Conservation (phyloP, 1,139 yeast genomes). For the Pichia sp. region DNA sequence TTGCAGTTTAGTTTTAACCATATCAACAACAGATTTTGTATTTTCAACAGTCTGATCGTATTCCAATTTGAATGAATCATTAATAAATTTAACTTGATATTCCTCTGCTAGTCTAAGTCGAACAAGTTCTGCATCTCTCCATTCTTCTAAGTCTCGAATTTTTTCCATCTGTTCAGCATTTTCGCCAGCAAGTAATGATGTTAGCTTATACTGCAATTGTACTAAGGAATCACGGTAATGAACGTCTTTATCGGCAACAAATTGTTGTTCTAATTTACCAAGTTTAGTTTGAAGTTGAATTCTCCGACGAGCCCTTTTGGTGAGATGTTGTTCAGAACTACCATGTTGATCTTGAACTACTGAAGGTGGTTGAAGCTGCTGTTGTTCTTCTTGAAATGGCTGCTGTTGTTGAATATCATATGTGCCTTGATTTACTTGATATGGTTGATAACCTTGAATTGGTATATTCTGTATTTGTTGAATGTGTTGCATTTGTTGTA, state of each 20-base stretch:
- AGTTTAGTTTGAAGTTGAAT: slow-evolving; percentile 64
- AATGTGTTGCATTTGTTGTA: no score
- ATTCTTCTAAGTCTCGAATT: slow-evolving; percentile 64
- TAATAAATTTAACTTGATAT: slow-evolving; percentile 73
- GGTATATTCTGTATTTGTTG: slow-evolving; percentile 4
- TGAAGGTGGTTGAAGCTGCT: background rate
- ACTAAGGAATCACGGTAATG: slow-evolving; percentile 74
- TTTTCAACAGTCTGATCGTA: slow-evolving; percentile 69
- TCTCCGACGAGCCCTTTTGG: slow-evolving; percentile 65
- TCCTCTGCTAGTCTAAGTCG: slow-evolving; percentile 77
- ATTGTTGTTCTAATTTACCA: slow-evolving; percentile 57
- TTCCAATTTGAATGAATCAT: slow-evolving; percentile 72
- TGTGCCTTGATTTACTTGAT: no score
- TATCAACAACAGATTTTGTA: slow-evolving; percentile 70
- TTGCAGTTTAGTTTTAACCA: slow-evolving; percentile 77
- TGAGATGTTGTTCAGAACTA: slow-evolving; percentile 13
- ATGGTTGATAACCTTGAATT: background rate
- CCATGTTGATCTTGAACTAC: background rate
- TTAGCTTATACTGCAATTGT: slow-evolving; percentile 65
- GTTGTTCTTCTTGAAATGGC: background rate
- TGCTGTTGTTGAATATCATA: background rate
- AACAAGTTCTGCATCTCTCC: slow-evolving; percentile 74
- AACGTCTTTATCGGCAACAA: slow-evolving; percentile 63
- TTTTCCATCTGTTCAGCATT: slow-evolving; percentile 54
- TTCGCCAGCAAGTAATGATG: slow-evolving; percentile 77